Base-by-base conservation (phyloP, 345 rosid species). In the Populus alba region DNA sequence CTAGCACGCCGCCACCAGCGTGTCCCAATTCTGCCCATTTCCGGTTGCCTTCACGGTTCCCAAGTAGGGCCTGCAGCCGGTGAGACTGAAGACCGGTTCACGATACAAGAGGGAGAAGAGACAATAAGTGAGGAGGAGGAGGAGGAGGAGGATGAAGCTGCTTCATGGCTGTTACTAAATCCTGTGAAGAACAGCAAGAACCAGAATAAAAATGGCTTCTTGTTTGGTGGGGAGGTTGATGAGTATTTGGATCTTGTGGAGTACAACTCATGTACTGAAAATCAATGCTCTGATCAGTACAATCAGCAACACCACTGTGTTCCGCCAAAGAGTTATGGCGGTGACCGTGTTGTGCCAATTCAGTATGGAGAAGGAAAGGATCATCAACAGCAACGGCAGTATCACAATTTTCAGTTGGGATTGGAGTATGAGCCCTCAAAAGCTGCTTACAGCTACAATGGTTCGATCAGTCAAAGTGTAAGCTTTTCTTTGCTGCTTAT, bases 1-100 rank as follows among this genome's bases (percentile, higher is more conserved):
- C 84, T 95, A 3, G 97, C 98, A 5, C 87, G 92, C 78, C 97
- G 97, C 77, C 98, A 95, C 87, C 94, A 89, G 51, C 94, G 98
- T 0, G 90, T 93, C 38, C 92, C 97, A 4, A 81, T 93, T 68
- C 88, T 84, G 22, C 97, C 97, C 6, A 79, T 90, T 13, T 83
- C 94, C 23, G 84, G 89, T 15, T 73, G 82, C 79, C 71, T 77
- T 1, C 77, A 76, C 57, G 81, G 78, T 7, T 73, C 80, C 79
- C 82, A 69, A n/a, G 81, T 65, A 43, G 81, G 78, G 43, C 83
- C 82, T 25, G 71, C 59, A 71, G 75, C 74, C 7, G 33, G 77
- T 47, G 83, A 69, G 33, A 75, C 73, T n/a, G 82, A 87, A 49
- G 90, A 84, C 18, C 81, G 83, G 3, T 81, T 78, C 71, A 25